Evolutionary conservation across 1,284 basidiomycete species (phyloP).

Genomic region (Ustilago tritici): DNA sequence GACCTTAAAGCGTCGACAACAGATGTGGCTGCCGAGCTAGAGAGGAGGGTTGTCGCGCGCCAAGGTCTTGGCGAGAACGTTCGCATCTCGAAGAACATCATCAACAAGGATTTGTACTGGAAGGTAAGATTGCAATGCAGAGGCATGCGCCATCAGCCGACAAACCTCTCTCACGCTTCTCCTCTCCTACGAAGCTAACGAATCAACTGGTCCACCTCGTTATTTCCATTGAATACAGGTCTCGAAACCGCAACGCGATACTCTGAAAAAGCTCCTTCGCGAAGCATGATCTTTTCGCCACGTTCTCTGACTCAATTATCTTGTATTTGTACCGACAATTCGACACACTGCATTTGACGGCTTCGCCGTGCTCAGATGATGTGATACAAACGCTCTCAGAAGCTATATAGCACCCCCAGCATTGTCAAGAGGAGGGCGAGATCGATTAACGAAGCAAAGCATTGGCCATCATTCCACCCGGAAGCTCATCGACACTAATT

Average conservation of each 20-base stretch:
- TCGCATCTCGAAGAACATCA: constrained; percentile 43
- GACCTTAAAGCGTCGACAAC: constrained; percentile 3
- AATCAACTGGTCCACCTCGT: not conserved
- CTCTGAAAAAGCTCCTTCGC: constrained; percentile 42
- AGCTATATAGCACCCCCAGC: not conserved
- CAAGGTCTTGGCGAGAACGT: constrained; percentile 45
- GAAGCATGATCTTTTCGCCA: constrained; percentile 26
- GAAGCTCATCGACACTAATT: not conserved
- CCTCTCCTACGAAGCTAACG: not conserved
- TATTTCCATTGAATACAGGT: constrained; percentile 20
- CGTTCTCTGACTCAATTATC: not conserved
- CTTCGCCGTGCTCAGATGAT: not conserved
- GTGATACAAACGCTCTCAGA: not conserved
- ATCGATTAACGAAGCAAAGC: not conserved
- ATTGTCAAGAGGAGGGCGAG: not conserved
- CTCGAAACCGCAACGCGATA: constrained; percentile 47
- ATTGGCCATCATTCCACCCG: not conserved
- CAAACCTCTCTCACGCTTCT: not conserved
- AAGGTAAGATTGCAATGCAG: constrained; percentile 35
- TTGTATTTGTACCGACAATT: constrained; percentile 46
- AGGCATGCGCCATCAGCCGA: not conserved
- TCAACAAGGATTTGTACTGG: constrained; percentile 54
- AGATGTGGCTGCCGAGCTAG: constrained; percentile 39
- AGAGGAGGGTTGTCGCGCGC: constrained; percentile 22
- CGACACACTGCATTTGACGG: not conserved